These are phyloP conservation scores for Botrytis pseudocinerea DNA, from an alignment of 2,329 filamentous ascomycete species.

Conservation along the genomic window DNA sequence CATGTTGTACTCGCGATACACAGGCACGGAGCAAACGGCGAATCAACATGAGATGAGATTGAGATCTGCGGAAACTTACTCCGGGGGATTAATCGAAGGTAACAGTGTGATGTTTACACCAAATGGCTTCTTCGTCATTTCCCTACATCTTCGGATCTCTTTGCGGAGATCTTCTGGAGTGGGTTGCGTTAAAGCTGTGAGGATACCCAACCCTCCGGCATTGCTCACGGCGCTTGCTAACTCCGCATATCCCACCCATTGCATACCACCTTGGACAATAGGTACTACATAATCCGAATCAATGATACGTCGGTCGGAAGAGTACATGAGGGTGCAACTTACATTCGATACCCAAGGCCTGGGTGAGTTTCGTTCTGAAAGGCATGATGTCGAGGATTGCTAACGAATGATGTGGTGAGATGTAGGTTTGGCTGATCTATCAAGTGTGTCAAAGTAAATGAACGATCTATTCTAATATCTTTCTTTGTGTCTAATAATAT, in stretches of 20 bases:
- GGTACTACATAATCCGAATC: conserved; percentile 55
- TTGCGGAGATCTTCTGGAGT: conserved; percentile 87
- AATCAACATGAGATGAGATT: conserved; percentile 19
- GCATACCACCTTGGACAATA: conserved; percentile 84
- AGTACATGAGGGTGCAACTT: conserved; percentile 25
- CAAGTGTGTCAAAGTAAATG: neutral
- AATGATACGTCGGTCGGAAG: conserved; percentile 6
- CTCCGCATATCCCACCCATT: conserved; percentile 81
- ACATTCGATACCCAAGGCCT: conserved; percentile 46
- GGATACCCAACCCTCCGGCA: conserved; percentile 78
- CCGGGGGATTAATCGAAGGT: conserved; percentile 82
- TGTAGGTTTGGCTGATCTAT: neutral
- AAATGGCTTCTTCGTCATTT: conserved; percentile 78
- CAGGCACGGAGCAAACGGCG: conserved; percentile 13
- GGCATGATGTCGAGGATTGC: conserved; percentile 39
- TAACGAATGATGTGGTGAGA: neutral
- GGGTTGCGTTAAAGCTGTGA: conserved; percentile 89
- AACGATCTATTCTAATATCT: conserved; percentile 26
- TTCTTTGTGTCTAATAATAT: conserved; percentile 6
- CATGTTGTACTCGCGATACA: conserved; percentile 4
- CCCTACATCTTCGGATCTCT: conserved; percentile 85
- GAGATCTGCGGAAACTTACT: conserved; percentile 45
- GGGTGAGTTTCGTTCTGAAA: conserved; percentile 44
- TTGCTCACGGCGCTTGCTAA: conserved; percentile 75
- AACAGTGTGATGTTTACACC: conserved; percentile 95